Evolutionary conservation across 2,329 filamentous ascomycete species (phyloP), one percentile per base, ranked within the genome.

Genomic region (Fusarium decemcellulare): DNA sequence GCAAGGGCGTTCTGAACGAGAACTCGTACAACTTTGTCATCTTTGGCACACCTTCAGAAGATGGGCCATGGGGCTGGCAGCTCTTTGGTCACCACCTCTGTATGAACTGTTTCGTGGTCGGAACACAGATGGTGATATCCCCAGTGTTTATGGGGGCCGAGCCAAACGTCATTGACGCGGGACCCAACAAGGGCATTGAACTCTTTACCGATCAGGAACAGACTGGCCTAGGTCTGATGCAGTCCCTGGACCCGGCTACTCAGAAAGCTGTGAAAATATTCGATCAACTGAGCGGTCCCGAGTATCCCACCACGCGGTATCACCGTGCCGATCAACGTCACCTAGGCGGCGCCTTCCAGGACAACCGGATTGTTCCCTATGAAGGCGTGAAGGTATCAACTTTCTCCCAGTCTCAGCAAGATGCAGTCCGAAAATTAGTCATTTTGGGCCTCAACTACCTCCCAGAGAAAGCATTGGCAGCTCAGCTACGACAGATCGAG

Each of bases 81-180:
- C 87, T 93, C 72, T 95, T 93, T 78, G 92, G 92, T 29, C 92
- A 94, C 77, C 92, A 95, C 72, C 84, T 94, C 11, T 93, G 91
- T 71, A 84, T 94, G 15, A 89, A 89, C 72, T 85, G 92, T 39
- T 91, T 94, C 74, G 83, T 93, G 74, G 85, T 89, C 73, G 82
- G 83, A 30, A 79, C 81, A 0, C 90, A 93, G 76, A 89, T 93
- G 63, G 81, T 93, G 51, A 83, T 93, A 6, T 89, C 87, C 1
- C 92, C 92, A 0, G 92, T 89, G 78, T 95, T 94, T 79, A 93
- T 91, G 2, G 92, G 92, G 59, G 92, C 92, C 4, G 92, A 94
- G 78, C 92, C 92, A 5, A 93, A 94, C 70, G 75, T 89, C 53
- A 91, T 94, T 73, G 91, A 93, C 70, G 77, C 77, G 1, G 91